Conservation (phyloP, 2,329 filamentous ascomycete genomes). For the Plectosphaerella cucumerina region DNA sequence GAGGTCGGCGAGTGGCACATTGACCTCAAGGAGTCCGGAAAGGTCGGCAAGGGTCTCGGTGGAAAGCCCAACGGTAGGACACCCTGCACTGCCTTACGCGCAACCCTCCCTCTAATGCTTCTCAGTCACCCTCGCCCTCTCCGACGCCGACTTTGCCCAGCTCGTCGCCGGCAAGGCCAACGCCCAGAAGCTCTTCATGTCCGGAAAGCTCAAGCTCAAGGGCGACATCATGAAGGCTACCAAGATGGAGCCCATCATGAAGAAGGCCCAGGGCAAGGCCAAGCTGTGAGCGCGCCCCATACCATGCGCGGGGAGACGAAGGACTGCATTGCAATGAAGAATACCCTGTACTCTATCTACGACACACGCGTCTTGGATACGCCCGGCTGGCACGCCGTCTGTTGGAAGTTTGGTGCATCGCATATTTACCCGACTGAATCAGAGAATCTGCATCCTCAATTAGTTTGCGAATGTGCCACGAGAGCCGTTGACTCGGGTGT, state of each 20-base stretch:
- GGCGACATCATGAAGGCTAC: conserved; percentile 98
- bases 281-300: conserved; percentile 61
- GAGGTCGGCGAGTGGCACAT: conserved; percentile 88
- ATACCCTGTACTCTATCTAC: conserved; percentile 13
- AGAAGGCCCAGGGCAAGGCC: conserved; percentile 79
- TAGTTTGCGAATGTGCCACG: too few relatives aligned
- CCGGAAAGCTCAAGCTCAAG: conserved; percentile 97
- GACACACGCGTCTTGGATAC: too few relatives aligned
- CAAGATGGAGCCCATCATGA: conserved; percentile 89
- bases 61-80: conserved; percentile 77
- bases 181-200: conserved; percentile 94
- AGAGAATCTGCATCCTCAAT: too few relatives aligned
- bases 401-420: too few relatives aligned
- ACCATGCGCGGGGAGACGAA: neutral
- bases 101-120: conserved; percentile 4
- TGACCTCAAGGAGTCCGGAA: conserved; percentile 87
- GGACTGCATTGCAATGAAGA: conserved; percentile 4
- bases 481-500: too few relatives aligned
- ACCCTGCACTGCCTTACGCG: neutral
- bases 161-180: conserved; percentile 86
- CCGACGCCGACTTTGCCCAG: conserved; percentile 81
- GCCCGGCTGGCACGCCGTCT: too few relatives aligned
- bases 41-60: conserved; percentile 72
- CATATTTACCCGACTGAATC: too few relatives aligned
- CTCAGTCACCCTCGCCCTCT: conserved; percentile 77